Evolutionary conservation across 176 grass and related monocot genomes (phyloP).

Genomic region (Leersia perrieri): DNA sequence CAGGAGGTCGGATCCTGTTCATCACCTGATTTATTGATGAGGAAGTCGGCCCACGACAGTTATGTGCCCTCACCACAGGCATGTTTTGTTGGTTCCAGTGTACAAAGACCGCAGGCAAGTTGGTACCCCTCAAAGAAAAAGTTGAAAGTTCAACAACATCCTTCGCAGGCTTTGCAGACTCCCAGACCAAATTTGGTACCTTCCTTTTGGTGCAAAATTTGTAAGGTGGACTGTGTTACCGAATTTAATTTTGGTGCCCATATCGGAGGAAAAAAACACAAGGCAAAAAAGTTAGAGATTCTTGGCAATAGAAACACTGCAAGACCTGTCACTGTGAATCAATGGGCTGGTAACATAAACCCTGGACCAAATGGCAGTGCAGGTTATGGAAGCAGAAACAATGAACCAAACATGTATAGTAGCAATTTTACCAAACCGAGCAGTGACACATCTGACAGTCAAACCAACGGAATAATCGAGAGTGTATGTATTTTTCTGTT

Average conservation of each 20-base stretch:
- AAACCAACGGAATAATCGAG: neutral
- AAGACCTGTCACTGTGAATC: conserved; percentile 4
- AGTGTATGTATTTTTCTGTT: neutral
- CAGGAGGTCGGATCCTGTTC: conserved; percentile 21
- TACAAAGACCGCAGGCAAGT: conserved; percentile 13
- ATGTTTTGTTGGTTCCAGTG: neutral
- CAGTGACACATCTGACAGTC: conserved; percentile 18
- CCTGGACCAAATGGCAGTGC: conserved; percentile 10
- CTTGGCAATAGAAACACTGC: conserved; percentile 39
- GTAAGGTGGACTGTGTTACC: conserved; percentile 72
- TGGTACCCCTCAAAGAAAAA: conserved; percentile 42
- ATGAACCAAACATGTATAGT: neutral
- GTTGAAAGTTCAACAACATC: conserved; percentile 36
- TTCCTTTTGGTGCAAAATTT: conserved; percentile 73
- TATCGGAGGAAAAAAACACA: conserved; percentile 70
- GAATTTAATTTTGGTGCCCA: conserved; percentile 63
- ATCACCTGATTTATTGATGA: conserved; percentile 31
- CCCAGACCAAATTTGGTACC: conserved; percentile 44
- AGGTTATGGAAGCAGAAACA: conserved; percentile 31
- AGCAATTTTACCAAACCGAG: conserved; percentile 1
- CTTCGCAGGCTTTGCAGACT: conserved; percentile 23
- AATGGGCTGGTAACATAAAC: conserved; percentile 8
- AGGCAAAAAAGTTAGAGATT: conserved; percentile 53
- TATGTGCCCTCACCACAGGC: conserved; percentile 10
- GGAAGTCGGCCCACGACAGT: conserved; percentile 23